These are phyloP conservation scores for Phytophthora kernoviae DNA, from an alignment of 352 stramenopile species.

Conservation along the genomic window DNA sequence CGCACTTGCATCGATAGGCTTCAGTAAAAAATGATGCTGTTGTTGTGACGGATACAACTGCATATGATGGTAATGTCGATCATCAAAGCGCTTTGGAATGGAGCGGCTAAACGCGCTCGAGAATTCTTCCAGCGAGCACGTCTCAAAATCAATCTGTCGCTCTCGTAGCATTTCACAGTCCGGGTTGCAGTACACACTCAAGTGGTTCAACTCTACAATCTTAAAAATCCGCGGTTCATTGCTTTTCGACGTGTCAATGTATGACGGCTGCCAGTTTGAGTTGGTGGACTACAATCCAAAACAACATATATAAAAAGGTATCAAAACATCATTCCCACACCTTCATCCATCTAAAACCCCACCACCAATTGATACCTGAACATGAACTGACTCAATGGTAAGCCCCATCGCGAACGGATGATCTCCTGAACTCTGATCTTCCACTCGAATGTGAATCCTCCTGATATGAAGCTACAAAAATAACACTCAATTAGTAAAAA, in stretches of 20 bases:
- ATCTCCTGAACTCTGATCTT: conserved; percentile 78
- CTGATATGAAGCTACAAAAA: conserved; percentile 73
- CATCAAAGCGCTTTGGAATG: conserved; percentile 87
- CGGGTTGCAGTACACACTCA: conserved; percentile 87
- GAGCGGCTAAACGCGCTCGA: conserved; percentile 72
- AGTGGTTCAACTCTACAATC: conserved; percentile 87
- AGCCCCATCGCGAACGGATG: conserved; percentile 83
- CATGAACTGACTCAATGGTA: conserved; percentile 85
- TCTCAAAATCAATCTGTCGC: conserved; percentile 61
- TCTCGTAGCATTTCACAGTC: conserved; percentile 72
- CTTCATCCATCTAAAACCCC: background rate
- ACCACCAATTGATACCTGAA: conserved; percentile 29
- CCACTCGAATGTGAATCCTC: conserved; percentile 83
- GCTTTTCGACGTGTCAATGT: conserved; percentile 77
- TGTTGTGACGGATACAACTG: conserved; percentile 76
- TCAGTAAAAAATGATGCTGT: conserved; percentile 86
- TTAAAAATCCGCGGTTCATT: conserved; percentile 90
- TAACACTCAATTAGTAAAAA: conserved; percentile 1
- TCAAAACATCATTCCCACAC: background rate
- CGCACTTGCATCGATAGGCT: conserved; percentile 80
- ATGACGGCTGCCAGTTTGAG: conserved; percentile 86
- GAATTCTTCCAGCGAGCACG: conserved; percentile 80
- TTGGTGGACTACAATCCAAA: conserved; percentile 71
- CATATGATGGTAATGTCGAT: conserved; percentile 60
- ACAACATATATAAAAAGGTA: background rate